A percentile compares a stretch with the other conserved stretches of the same genome.
These are phyloP conservation scores for Nannizziopsis barbatae DNA, from an alignment of 2,329 filamentous ascomycete genomes.

Conservation along the genomic window DNA sequence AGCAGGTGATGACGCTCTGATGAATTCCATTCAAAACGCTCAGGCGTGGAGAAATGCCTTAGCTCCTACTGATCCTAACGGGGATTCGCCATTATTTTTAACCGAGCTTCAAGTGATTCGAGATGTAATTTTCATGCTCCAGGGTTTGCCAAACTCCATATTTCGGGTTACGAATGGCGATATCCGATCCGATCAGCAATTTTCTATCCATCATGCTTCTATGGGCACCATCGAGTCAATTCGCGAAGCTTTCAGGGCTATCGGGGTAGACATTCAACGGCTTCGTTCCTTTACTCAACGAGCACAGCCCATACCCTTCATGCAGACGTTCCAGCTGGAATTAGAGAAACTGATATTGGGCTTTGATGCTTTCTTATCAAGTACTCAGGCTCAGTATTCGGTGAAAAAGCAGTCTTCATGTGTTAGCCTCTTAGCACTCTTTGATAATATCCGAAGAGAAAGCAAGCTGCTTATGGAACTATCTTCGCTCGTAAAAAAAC, in stretches of 20 bases:
- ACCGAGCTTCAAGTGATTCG: slow-evolving; percentile 63
- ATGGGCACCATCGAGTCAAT: slow-evolving; percentile 24
- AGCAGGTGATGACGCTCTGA: slow-evolving; percentile 26
- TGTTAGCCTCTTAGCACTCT: slow-evolving; percentile 56
- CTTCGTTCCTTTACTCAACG: slow-evolving; percentile 41
- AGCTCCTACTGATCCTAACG: slow-evolving; percentile 16
- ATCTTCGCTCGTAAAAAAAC: slow-evolving; percentile 49
- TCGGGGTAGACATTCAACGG: slow-evolving; percentile 39
- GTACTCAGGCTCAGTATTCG: slow-evolving; percentile 51
- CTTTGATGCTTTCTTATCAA: slow-evolving; percentile 50
- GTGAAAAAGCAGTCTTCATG: slow-evolving; percentile 43
- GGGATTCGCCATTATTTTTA: slow-evolving; percentile 32
- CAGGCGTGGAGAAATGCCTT: slow-evolving; percentile 39
- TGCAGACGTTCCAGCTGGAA: slow-evolving; percentile 61
- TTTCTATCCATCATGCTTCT: slow-evolving; percentile 28
- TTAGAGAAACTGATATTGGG: slow-evolving; percentile 45
- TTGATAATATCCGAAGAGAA: slow-evolving; percentile 45
- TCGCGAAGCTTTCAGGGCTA: slow-evolving; percentile 35
- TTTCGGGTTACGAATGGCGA: slow-evolving; percentile 41
- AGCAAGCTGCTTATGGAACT: slow-evolving; percentile 50
- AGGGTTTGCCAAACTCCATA: slow-evolving; percentile 62
- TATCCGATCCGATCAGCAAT: slow-evolving; percentile 31
- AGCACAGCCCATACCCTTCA: slow-evolving; percentile 44
- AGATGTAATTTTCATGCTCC: slow-evolving; percentile 76
- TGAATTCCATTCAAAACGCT: slow-evolving; percentile 30